Conservation (phyloP, 208 protist species). For the Leishmania aethiopica region DNA sequence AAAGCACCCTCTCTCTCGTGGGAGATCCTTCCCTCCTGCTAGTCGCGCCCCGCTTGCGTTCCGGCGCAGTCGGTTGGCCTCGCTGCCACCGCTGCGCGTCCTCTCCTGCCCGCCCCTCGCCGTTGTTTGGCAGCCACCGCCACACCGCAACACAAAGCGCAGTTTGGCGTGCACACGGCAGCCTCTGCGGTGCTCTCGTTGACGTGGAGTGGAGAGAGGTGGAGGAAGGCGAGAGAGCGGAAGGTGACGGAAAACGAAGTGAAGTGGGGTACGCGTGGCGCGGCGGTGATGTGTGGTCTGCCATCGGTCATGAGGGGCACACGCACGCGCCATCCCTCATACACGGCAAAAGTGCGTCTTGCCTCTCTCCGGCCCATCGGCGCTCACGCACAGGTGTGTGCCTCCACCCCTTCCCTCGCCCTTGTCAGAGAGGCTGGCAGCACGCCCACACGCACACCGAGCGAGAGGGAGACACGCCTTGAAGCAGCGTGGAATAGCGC, state of each 20-base stretch:
- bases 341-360: background rate
- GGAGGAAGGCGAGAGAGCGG: background rate
- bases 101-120: background rate
- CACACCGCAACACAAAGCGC: background rate
- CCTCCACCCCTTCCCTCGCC: background rate
- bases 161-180: background rate
- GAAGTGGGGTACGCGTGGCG: background rate
- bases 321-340: background rate
- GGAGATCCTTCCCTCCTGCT: background rate
- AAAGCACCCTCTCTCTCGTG: background rate
- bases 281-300: background rate
- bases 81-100: background rate
- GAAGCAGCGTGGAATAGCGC: background rate
- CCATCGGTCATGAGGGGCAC: background rate
- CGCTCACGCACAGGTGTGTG: background rate
- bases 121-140: background rate
- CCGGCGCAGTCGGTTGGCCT: background rate
- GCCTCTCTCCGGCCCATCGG: background rate
- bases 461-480: background rate
- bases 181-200: background rate
- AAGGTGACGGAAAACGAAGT: background rate
- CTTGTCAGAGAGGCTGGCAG: background rate
- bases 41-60: background rate
- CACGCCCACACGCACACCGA: background rate
- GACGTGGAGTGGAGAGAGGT: background rate